Conservation (phyloP, 305 asterid species). For the Striga hermonthica region DNA sequence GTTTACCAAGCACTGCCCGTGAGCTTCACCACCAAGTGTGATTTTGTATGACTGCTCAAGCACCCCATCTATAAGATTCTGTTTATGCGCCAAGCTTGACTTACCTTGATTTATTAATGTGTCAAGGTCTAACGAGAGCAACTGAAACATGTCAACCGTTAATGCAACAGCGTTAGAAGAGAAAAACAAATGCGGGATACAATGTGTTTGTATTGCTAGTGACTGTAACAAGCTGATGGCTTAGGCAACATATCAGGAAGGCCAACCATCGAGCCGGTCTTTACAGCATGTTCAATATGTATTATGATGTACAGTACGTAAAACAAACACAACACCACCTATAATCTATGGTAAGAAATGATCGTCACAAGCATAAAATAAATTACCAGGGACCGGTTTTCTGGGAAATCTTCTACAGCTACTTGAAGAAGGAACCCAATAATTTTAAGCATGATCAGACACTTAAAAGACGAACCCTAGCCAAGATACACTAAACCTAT, state of each 20-base stretch:
- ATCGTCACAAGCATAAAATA: not conserved
- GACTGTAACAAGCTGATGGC: slow-evolving; percentile 19
- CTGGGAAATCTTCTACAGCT: not conserved
- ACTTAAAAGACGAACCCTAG: not conserved
- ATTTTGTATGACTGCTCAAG: slow-evolving; percentile 67
- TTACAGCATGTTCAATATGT: not conserved
- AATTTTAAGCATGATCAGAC: not conserved
- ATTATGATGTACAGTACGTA: slow-evolving; percentile 8
- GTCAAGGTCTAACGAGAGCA: slow-evolving; percentile 63
- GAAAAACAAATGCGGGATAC: slow-evolving; percentile 21
- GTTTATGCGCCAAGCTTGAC: slow-evolving; percentile 58
- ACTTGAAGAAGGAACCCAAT: not conserved
- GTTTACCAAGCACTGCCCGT: slow-evolving; percentile 77
- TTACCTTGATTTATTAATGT: slow-evolving; percentile 62
- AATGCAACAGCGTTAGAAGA: slow-evolving; percentile 13
- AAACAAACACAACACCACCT: slow-evolving; percentile 20
- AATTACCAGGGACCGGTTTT: not conserved
- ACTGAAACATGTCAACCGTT: slow-evolving; percentile 43
- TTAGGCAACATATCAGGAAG: slow-evolving; percentile 8
- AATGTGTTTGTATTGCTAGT: slow-evolving; percentile 16
- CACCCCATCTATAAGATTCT: slow-evolving; percentile 53
- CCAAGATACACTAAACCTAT: not conserved
- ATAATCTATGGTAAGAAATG: not conserved
- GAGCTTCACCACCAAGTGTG: slow-evolving; percentile 68
- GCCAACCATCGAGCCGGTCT: slow-evolving; percentile 1